Evolutionary conservation across 805 yeast genomes (phyloP), one percentile per base, ranked within the genome.

Genomic region (Myxozyma udenii): DNA sequence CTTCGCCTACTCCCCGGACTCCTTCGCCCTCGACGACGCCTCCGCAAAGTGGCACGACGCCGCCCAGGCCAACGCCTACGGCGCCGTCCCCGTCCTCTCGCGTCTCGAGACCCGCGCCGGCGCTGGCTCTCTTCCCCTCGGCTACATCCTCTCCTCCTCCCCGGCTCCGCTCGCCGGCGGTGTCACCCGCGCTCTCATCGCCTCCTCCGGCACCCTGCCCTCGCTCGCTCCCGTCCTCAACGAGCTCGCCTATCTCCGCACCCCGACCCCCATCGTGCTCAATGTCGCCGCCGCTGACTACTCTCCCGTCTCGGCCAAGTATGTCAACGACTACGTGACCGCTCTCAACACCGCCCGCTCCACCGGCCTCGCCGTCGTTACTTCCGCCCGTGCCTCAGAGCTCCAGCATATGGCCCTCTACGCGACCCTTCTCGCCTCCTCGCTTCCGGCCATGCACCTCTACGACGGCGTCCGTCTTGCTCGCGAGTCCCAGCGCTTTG

Each of bases 201-300:
- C 83, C 42, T 83, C 90, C 38, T 78, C 87, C 26, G 79, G 80
- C 56, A 82, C 88, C 25, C 74, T 89, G 65, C 73, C 78, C 19
- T 80, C 76, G 64, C 83, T 90, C 81, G 80, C 78, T 48, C 82
- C 87, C 23, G 72, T 79, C 28, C 74, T 87, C 60, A 65, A 71
- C 19, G 65, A 66, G 51, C 51, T 58, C 35, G 61, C 69, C 23
- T 67, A 68, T 22, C 58, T 67, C 44, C 19, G n/a, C 11, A 63
- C 69, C 19, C 62, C 64, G 2, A 72, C 80, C 48, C 87, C 89
- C 9, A 72, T 87, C 53, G 74, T 84, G 12, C 78, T 90, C 66
- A 82, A 83, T 62, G 81, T 88, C 41, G 84, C 93, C 16, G 87
- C 95, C 22, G 72, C 86, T 60, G 87, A 83, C 66, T 88, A 81